phyloP scores from a whole-genome alignment of 257 asterid genomes.

The Nicotiana paniculata region DNA sequence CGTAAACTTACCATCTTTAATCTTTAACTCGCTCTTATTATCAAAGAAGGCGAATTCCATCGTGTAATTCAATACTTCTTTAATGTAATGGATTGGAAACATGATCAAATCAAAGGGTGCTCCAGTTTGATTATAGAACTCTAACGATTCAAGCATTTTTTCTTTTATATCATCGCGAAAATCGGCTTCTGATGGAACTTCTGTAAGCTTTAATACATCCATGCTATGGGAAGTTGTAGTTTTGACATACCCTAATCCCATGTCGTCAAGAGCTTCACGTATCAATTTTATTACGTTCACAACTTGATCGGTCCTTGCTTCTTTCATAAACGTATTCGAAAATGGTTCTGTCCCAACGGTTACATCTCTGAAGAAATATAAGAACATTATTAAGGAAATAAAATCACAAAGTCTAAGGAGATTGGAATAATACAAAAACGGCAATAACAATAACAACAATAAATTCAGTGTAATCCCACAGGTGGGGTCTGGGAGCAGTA shows the following conservation, averaged over 20 bases:
- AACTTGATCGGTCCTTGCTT: background rate
- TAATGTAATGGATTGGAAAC: constrained; percentile 30
- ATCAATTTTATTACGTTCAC: background rate
- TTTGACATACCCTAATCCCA: background rate
- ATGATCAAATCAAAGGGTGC: background rate
- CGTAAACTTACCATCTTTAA: constrained; percentile 14
- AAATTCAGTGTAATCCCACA: no score
- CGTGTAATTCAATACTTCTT: constrained; percentile 9
- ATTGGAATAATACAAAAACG: background rate
- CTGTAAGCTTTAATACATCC: background rate
- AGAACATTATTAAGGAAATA: background rate
- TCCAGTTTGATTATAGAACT: background rate
- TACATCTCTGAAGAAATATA: background rate
- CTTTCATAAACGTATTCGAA: background rate
- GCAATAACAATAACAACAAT: no score
- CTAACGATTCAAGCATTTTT: constrained; percentile 14
- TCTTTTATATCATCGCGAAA: constrained; percentile 29
- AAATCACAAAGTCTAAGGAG: background rate
- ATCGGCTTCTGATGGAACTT: constrained; percentile 34
- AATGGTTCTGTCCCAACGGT: background rate
- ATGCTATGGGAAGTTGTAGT: constrained; percentile 20
- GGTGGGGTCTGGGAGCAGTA: no score
- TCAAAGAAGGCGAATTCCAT: constrained; percentile 32
- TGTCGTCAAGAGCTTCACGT: background rate
- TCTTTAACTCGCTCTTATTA: constrained; percentile 10